phyloP scores from a whole-genome alignment of 2,329 filamentous ascomycete genomes.

The Arthrobotrys iridis region DNA sequence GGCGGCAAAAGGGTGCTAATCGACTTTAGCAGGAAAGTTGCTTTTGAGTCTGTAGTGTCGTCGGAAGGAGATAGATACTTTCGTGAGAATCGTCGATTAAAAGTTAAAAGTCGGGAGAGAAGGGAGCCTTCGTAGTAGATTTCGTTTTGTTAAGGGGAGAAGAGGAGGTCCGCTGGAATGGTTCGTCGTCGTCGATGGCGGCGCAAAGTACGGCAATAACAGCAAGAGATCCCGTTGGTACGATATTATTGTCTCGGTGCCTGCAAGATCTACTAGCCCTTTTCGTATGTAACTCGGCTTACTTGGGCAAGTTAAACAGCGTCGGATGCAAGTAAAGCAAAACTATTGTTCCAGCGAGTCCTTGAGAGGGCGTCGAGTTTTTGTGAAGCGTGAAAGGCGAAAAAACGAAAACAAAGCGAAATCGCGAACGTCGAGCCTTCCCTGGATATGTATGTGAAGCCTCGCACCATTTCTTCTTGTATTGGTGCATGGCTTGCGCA shows the following conservation, averaged over 20 bases:
- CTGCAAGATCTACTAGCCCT: slow-evolving; percentile 38
- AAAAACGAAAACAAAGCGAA: slow-evolving; percentile 43
- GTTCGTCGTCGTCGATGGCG: slow-evolving; percentile 52
- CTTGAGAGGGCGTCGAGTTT: slow-evolving; percentile 19
- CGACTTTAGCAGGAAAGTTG: slow-evolving; percentile 1
- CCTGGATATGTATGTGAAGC: slow-evolving; percentile 46
- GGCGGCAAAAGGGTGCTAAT: slow-evolving; percentile 31
- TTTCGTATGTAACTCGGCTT: slow-evolving; percentile 34
- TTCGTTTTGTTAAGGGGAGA: slow-evolving; percentile 33
- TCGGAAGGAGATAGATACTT: slow-evolving; percentile 18
- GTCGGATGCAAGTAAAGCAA: slow-evolving; percentile 4
- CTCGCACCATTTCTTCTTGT: slow-evolving; percentile 34
- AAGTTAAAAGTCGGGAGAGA: background rate
- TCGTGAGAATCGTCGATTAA: background rate
- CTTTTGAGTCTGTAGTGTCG: slow-evolving; percentile 12
- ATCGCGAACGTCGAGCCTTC: slow-evolving; percentile 42
- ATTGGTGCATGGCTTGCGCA: slow-evolving; percentile 43
- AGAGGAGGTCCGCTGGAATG: slow-evolving; percentile 29
- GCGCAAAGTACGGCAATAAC: slow-evolving; percentile 49
- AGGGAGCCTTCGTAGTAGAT: background rate
- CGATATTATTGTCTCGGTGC: slow-evolving; percentile 31
- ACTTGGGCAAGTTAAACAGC: slow-evolving; percentile 18
- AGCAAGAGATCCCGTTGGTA: slow-evolving; percentile 4
- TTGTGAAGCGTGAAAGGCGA: slow-evolving; percentile 30
- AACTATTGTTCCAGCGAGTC: slow-evolving; percentile 4